Evolutionary conservation across 306 rosid species (phyloP), one percentile per base, ranked within the genome.

Genomic region (Castanospermum australe): DNA sequence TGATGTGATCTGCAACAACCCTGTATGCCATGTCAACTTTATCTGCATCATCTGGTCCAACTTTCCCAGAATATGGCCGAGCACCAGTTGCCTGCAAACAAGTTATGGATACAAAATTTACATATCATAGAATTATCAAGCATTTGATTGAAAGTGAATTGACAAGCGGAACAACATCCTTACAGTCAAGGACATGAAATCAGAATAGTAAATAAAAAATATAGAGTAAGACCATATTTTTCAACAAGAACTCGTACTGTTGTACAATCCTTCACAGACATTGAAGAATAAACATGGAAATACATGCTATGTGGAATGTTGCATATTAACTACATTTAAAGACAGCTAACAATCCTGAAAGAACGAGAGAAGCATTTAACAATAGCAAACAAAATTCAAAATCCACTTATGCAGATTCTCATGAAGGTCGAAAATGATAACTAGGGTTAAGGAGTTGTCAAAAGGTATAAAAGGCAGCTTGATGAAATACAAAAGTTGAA

Each of bases 1-100:
- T 81, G 66, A 83, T 83, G 74, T 87, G 90, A 84, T 87, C 90
- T n/a, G 90, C 87, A 69, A 87, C 84, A 69, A 95, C 98, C 84
- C 99, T 89, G 81, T 95, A 95, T 52, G 97, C 99, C 97, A 95
- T 91, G 90, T 95, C 99, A 68, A 93, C 83, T 68, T 90, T 89
- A 83, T 95, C 97, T 20, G 66, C 79, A 78, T 95, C 99, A 66
- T 93, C 99, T 39, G 83, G 35, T 71, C 98, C 98, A 61, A 95
- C 90, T 88, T 91, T 95, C 57, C 99, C 97, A 73, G 94, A 80
- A 81, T 93, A 95, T 24, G 99, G 87, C 59, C 66, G 86, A 75
- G 98, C 94, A 52, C 97, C 99, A 54, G 99, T 95, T 77, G 90
- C 94, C 99, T 95, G 72, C 65, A 85, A 70, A 84, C 5, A 69